Percentiles rank a stretch among this genome's conserved stretches.
Conservation (phyloP, 108 stramenopile genomes). For the Pseudonitzschia pungens region DNA sequence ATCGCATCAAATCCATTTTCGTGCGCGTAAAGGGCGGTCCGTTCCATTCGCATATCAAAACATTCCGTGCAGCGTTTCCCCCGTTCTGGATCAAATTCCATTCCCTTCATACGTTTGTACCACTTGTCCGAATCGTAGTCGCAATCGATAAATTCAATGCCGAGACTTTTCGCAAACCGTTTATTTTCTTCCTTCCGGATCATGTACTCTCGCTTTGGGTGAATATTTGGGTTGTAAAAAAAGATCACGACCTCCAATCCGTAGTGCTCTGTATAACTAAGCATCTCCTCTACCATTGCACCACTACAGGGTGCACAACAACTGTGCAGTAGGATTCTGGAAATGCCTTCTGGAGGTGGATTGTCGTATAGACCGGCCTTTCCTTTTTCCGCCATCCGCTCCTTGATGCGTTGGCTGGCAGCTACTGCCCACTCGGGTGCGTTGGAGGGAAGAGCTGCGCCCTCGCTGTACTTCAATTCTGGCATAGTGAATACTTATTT, state of each 20-base stretch:
- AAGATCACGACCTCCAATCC: constrained; percentile 53
- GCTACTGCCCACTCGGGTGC: constrained; percentile 55
- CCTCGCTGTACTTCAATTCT: constrained; percentile 35
- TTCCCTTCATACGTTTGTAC: constrained; percentile 53
- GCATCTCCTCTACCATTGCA: constrained; percentile 72
- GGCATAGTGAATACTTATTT: constrained; percentile 1
- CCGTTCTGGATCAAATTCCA: constrained; percentile 61
- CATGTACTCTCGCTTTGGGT: constrained; percentile 56
- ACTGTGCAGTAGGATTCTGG: constrained; percentile 48
- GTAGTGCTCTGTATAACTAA: constrained; percentile 6
- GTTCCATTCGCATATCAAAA: constrained; percentile 71
- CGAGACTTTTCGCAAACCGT: constrained; percentile 39
- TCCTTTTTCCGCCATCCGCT: constrained; percentile 14
- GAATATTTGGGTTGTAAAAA: constrained; percentile 75
- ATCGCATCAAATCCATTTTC: constrained; percentile 61
- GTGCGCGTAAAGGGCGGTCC: constrained; percentile 58
- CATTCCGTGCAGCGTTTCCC: constrained; percentile 57
- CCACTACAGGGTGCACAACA: constrained; percentile 69
- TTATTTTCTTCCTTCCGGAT: constrained; percentile 61
- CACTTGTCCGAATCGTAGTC: constrained; percentile 61
- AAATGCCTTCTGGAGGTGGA: constrained; percentile 31
- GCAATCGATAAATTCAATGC: constrained; percentile 53
- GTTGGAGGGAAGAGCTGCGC: constrained; percentile 43
- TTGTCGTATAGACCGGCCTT: constrained; percentile 3
- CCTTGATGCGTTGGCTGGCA: constrained; percentile 46